These are phyloP conservation scores for Aphanomyces astaci DNA, from an alignment of 352 stramenopile genomes.

Conservation along the genomic window DNA sequence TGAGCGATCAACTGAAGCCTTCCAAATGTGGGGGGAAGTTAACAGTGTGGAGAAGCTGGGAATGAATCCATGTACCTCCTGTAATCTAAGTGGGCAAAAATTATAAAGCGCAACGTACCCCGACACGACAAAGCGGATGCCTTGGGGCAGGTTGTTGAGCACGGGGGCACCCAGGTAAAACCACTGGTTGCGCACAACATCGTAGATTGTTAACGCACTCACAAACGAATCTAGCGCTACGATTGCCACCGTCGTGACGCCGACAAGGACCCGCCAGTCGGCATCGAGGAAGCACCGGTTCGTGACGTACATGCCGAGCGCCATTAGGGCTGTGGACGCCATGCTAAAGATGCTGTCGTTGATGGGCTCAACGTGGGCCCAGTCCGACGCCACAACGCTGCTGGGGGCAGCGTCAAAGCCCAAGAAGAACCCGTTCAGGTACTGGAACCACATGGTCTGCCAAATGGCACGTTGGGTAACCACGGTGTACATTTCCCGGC, in stretches of 20 bases:
- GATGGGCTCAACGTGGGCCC: conserved; percentile 46
- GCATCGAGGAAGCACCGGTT: conserved; percentile 46
- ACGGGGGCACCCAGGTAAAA: conserved; percentile 43
- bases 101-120: no score
- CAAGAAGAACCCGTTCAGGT: conserved; percentile 46
- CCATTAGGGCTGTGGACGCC: conserved; percentile 51
- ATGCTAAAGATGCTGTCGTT: conserved; percentile 37
- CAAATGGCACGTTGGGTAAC: conserved; percentile 60
- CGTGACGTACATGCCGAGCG: conserved; percentile 43
- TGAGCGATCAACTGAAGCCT: no score
- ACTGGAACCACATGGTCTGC: conserved; percentile 63
- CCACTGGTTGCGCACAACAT: conserved; percentile 42
- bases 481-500: conserved; percentile 24
- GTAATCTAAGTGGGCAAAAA: no score
- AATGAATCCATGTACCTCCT: no score
- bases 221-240: conserved; percentile 37
- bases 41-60: no score
- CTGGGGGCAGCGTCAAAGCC: conserved; percentile 34
- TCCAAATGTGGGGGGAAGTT: no score
- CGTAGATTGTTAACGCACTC: conserved; percentile 46
- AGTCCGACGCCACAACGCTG: conserved; percentile 48
- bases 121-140: conserved; percentile 23
- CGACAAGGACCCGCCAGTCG: conserved; percentile 43
- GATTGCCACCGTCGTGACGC: conserved; percentile 30
- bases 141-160: conserved; percentile 38